A percentile compares a stretch with the other conserved stretches of the same genome.
phyloP scores from a whole-genome alignment of 768 basidiomycete genomes.

The Lanmaoa pseudosensibilis region DNA sequence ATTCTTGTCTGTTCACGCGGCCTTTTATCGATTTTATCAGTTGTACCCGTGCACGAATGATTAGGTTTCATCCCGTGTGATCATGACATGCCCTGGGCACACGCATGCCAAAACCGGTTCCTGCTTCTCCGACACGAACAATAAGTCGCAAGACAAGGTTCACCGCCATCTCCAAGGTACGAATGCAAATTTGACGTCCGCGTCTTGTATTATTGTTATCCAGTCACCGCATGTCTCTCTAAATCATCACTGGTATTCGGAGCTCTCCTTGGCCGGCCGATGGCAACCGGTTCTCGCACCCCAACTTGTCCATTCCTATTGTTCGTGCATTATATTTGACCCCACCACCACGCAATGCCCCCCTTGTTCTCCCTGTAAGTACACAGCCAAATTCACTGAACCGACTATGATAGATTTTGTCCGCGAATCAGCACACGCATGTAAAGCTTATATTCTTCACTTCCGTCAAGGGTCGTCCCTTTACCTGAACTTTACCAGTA shows the following conservation, averaged over 20 bases:
- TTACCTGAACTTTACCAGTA: constrained; percentile 12
- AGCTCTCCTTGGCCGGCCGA: constrained; percentile 3
- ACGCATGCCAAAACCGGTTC: constrained; percentile 9
- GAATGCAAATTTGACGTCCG: constrained; percentile 21
- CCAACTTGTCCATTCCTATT: constrained; percentile 27
- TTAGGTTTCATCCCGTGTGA: constrained; percentile 20
- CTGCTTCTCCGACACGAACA: constrained; percentile 25
- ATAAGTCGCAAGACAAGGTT: constrained; percentile 31
- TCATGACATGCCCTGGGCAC: not conserved
- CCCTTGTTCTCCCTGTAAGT: constrained; percentile 16
- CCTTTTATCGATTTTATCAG: constrained; percentile 29
- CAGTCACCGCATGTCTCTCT: constrained; percentile 6
- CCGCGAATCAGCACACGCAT: constrained; percentile 3
- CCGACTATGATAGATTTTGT: constrained; percentile 1
- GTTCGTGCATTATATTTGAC: constrained; percentile 22
- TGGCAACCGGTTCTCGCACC: constrained; percentile 16
- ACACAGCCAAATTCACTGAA: not conserved
- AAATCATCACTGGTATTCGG: not conserved
- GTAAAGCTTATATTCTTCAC: constrained; percentile 20
- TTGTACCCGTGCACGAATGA: constrained; percentile 9
- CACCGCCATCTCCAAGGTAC: constrained; percentile 30
- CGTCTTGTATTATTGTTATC: constrained; percentile 22
- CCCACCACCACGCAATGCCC: not conserved
- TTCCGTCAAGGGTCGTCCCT: constrained; percentile 13
- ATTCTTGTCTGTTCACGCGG: constrained; percentile 4